A percentile compares a stretch with the other conserved stretches of the same genome.
phyloP scores from a whole-genome alignment of 306 rosid species.

The Spatholobus suberectus region DNA sequence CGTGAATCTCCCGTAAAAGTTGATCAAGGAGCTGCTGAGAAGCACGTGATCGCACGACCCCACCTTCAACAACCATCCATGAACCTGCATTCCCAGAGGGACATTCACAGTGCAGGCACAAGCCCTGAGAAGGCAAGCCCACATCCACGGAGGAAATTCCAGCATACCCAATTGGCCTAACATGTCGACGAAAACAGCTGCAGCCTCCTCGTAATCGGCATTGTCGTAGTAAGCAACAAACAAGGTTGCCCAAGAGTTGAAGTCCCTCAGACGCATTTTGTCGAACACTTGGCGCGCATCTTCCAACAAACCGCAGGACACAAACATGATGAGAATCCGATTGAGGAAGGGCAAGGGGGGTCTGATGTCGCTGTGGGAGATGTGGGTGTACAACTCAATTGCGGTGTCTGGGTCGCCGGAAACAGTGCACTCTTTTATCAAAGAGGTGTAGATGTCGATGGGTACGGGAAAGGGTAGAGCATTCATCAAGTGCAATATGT shows the following conservation, averaged over 20 bases:
- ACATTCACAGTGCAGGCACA: constrained; percentile 51
- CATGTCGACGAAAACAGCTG: constrained; percentile 43
- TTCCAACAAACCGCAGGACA: constrained; percentile 47
- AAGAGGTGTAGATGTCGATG: constrained; percentile 52
- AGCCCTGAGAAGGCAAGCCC: constrained; percentile 54
- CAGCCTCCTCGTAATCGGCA: constrained; percentile 40
- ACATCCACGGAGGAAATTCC: constrained; percentile 55
- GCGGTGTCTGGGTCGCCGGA: constrained; percentile 51
- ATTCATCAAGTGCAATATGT: constrained; percentile 59
- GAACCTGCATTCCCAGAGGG: constrained; percentile 62
- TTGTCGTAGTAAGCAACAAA: constrained; percentile 46
- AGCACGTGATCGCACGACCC: constrained; percentile 42
- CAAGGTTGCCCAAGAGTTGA: constrained; percentile 66
- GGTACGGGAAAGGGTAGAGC: constrained; percentile 48
- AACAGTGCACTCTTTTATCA: constrained; percentile 57
- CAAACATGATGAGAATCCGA: constrained; percentile 55
- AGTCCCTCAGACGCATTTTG: constrained; percentile 39
- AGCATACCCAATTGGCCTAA: constrained; percentile 34
- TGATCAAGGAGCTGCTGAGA: constrained; percentile 55
- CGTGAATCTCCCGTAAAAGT: constrained; percentile 60
- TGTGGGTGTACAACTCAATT: constrained; percentile 44
- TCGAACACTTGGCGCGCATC: constrained; percentile 51
- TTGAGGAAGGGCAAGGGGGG: constrained; percentile 44
- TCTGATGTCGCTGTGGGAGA: constrained; percentile 37
- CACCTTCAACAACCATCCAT: constrained; percentile 53